Conservation (phyloP, 106 monocot genomes). For the Cymbidium sinense region DNA sequence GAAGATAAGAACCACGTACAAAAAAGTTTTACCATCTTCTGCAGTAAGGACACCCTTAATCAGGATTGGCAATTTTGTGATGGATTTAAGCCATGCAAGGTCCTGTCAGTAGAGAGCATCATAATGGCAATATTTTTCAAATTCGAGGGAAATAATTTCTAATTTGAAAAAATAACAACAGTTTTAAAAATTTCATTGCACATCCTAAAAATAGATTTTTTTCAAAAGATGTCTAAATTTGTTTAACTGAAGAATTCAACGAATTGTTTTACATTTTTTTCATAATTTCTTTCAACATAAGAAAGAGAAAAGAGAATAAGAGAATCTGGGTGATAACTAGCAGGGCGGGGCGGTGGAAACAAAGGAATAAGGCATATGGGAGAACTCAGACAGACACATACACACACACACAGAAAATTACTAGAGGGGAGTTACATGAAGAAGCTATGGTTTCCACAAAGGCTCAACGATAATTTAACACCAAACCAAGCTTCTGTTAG, state of each 20-base stretch:
- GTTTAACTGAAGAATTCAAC: background rate
- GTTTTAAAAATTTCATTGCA: background rate
- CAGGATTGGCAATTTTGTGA: conserved; percentile 64
- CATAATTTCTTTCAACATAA: background rate
- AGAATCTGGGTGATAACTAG: background rate
- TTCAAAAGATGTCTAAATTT: background rate
- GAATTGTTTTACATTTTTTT: background rate
- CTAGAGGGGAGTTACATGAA: too few relatives aligned
- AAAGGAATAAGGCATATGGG: too few relatives aligned
- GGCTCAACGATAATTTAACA: too few relatives aligned
- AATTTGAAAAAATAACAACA: background rate
- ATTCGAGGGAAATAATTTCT: background rate
- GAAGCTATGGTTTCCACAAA: too few relatives aligned
- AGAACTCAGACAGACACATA: too few relatives aligned
- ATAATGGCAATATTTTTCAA: background rate
- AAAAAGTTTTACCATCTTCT: conserved; percentile 54
- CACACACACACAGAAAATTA: too few relatives aligned
- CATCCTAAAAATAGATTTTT: background rate
- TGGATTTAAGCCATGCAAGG: conserved; percentile 62
- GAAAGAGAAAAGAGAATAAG: background rate
- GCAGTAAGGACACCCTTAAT: conserved; percentile 66
- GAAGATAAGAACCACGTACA: background rate
- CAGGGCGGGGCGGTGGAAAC: background rate
- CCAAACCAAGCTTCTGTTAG: too few relatives aligned
- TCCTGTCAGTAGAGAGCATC: conserved; percentile 30